Conservation (phyloP, 176 grass and related monocot genomes). For the sorghum (Sorghum bicolor) region Sorghum_bicolor_NCBIv3 NC_012873.2:59684001-59684500, state of each 20-base stretch:
- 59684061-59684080: constrained; percentile 12
- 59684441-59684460: constrained; percentile 95
- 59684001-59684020: constrained; percentile 18
- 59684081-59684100: background rate
- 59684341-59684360: constrained; percentile 20
- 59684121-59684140: background rate
- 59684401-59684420: constrained; percentile 96
- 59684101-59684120: constrained; percentile 8
- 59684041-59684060: background rate
- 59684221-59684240: background rate
- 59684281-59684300: background rate
- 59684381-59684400: constrained; percentile 72
- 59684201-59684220: background rate
- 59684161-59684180: constrained; percentile 24
- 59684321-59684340: background rate
- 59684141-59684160: background rate
- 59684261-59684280: background rate
- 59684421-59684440: constrained; percentile 86
- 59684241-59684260: background rate
- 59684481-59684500: constrained; percentile 93
- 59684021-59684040: background rate
- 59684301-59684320: background rate
- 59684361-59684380: constrained; percentile 29
- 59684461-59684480: constrained; percentile 98
- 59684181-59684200: background rate